phyloP scores from a whole-genome alignment of 78 protist species.

The Polysphondylium violaceum region DNA sequence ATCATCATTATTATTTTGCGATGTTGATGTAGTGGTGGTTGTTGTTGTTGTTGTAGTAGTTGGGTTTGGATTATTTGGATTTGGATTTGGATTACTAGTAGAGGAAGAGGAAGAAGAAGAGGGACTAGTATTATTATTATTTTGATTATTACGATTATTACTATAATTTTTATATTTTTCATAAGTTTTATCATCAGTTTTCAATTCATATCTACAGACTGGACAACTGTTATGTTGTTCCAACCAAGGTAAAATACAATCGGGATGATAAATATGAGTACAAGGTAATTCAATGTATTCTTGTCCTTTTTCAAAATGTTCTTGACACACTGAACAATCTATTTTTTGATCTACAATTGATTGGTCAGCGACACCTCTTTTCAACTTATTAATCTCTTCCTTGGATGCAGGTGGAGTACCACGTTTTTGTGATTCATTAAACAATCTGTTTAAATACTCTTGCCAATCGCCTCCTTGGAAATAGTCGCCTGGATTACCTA shows the following conservation, averaged over 20 bases:
- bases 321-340: slow-evolving; percentile 81
- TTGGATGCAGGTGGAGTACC: slow-evolving; percentile 83
- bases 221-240: slow-evolving; percentile 78
- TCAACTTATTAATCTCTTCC: slow-evolving; percentile 59
- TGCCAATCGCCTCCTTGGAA: slow-evolving; percentile 58
- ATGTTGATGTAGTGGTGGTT: neutral
- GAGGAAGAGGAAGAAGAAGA: too few relatives aligned
- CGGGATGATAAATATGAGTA: slow-evolving; percentile 60
- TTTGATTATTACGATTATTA: too few relatives aligned
- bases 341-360: slow-evolving; percentile 30
- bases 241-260: slow-evolving; percentile 78
- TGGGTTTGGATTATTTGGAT: neutral
- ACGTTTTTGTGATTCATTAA: slow-evolving; percentile 27
- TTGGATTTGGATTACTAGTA: neutral
- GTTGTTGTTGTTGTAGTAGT: slow-evolving; percentile 16
- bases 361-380: slow-evolving; percentile 44
- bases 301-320: slow-evolving; percentile 60
- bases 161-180: slow-evolving; percentile 48
- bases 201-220: slow-evolving; percentile 80
- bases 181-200: slow-evolving; percentile 73
- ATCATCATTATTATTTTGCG: neutral
- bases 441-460: slow-evolving; percentile 50
- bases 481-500: slow-evolving; percentile 59
- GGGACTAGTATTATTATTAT: too few relatives aligned
- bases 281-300: slow-evolving; percentile 78